These are phyloP conservation scores for Ulota crispa DNA, from an alignment of 225 moss, liverwort and hornwort species.

Conservation along the genomic window DNA sequence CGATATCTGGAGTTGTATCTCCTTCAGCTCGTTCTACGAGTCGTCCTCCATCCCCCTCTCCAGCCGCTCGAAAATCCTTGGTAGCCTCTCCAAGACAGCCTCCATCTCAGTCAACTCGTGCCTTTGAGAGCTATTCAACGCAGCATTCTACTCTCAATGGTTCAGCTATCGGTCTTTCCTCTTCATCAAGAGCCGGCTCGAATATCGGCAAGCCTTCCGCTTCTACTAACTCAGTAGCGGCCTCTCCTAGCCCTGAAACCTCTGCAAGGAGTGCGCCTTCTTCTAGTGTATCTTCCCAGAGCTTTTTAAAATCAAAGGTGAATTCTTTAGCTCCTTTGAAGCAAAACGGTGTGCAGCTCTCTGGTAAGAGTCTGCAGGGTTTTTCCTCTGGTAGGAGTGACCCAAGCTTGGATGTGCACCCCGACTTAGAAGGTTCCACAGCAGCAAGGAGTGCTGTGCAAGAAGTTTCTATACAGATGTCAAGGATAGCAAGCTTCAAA, in stretches of 20 bases:
- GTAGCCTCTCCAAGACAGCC: conserved; percentile 30
- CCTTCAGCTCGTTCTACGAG: conserved; percentile 31
- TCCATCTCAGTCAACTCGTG: conserved; percentile 23
- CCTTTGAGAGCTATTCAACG: conserved; percentile 23
- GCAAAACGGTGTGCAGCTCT: conserved; percentile 13
- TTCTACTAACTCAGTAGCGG: background rate
- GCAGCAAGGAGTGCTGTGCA: conserved; percentile 27
- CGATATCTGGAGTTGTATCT: conserved; percentile 19
- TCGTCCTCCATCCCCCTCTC: conserved; percentile 31
- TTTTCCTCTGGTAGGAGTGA: conserved; percentile 29
- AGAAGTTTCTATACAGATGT: conserved; percentile 34
- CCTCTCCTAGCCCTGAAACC: conserved; percentile 16
- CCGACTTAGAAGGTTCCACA: conserved; percentile 6
- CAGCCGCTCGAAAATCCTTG: conserved; percentile 24
- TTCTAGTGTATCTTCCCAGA: conserved; percentile 32
- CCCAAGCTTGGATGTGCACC: conserved; percentile 22
- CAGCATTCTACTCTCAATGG: conserved; percentile 11
- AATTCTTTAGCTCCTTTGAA: conserved; percentile 11
- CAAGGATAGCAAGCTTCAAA: conserved; percentile 53
- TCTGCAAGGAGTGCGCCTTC: conserved; percentile 21
- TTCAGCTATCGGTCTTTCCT: conserved; percentile 9
- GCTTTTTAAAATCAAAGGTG: conserved; percentile 31
- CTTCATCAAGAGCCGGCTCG: conserved; percentile 22
- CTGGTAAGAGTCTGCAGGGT: conserved; percentile 33
- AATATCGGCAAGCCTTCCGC: conserved; percentile 17